phyloP scores from a whole-genome alignment of 139 green algal species.

The Chlamydomonas sp. region DNA sequence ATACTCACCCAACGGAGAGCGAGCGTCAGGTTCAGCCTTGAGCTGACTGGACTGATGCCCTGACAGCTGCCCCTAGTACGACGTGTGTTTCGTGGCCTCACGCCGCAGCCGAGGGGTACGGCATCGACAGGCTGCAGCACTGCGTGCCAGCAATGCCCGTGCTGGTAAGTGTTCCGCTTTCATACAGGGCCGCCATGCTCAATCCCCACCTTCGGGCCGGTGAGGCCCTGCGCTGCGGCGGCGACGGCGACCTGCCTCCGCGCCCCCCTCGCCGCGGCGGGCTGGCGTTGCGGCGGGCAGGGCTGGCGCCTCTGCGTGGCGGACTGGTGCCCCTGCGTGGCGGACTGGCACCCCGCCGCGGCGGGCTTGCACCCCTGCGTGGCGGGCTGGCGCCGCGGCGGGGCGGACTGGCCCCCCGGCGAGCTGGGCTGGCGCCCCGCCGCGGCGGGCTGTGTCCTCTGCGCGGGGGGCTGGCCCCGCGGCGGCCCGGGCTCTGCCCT shows the following conservation, averaged over 20 bases:
- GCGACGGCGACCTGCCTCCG: conserved; percentile 3
- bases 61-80: too few relatives aligned
- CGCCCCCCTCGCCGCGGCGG: neutral
- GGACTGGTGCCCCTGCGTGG: neutral
- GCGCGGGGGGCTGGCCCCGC: conserved; percentile 21
- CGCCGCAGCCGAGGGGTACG: too few relatives aligned
- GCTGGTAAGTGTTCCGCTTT: too few relatives aligned
- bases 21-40: too few relatives aligned
- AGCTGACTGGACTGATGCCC: too few relatives aligned
- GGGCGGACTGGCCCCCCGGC: conserved; percentile 9
- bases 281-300: conserved; percentile 9
- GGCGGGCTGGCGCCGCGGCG: conserved; percentile 32
- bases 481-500: neutral
- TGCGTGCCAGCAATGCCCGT: too few relatives aligned
- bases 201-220: neutral
- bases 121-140: too few relatives aligned
- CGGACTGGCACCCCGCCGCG: neutral
- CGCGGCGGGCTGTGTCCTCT: neutral
- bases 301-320: conserved; percentile 4
- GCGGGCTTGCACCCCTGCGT: neutral
- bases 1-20: too few relatives aligned
- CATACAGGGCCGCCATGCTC: neutral
- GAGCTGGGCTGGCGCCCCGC: neutral
- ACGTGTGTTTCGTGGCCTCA: too few relatives aligned
- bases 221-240: neutral